Base-by-base conservation (phyloP, 495 filamentous ascomycete species). In the Neurospora terricola region DNA sequence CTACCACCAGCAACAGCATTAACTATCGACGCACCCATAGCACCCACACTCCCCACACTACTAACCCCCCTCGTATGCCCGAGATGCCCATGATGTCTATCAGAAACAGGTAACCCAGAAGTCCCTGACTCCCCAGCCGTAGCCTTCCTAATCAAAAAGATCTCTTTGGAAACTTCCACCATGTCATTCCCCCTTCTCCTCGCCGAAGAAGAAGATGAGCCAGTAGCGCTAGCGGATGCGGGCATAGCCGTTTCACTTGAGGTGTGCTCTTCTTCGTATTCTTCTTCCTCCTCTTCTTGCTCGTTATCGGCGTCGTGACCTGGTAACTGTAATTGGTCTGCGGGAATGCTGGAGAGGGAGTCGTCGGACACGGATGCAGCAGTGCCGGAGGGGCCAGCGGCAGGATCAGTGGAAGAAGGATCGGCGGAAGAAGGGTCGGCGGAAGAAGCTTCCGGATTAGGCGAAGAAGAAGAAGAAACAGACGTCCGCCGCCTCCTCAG, bases 71-170 rank as follows among this genome's bases (percentile, higher is more conserved):
- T 34, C 54, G 54, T 66, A 34, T 66, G 45, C n/a, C 43, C 43
- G 0, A 21, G 4, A 18, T 43, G 43, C 21, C 45, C 45, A 54
- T 54, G 54, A 30, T 62, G 54, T 66, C 54, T n/a, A n/a, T n/a
- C n/a, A n/a, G n/a, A n/a, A n/a, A n/a, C n/a, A n/a, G n/a, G n/a
- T n/a, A n/a, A n/a, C n/a, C n/a, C n/a, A n/a, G n/a, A n/a, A n/a
- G n/a, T n/a, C n/a, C n/a, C n/a, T n/a, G n/a, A n/a, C n/a, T 66
- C 54, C 12, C 54, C 54, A 0, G 54, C 54, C 1, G 54, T 66
- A n/a, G 93, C 90, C 77, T 89, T 89, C 4, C 94, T 87, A 37
- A 97, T 86, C 11, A 97, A 81, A 73, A 96, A 90, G 5, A 94
- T 94, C 80, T 94, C 92, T 72, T 90, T 90, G n/a, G 76, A 79